phyloP scores from a whole-genome alignment of 768 basidiomycete species.

The Mrakia gelida region DNA sequence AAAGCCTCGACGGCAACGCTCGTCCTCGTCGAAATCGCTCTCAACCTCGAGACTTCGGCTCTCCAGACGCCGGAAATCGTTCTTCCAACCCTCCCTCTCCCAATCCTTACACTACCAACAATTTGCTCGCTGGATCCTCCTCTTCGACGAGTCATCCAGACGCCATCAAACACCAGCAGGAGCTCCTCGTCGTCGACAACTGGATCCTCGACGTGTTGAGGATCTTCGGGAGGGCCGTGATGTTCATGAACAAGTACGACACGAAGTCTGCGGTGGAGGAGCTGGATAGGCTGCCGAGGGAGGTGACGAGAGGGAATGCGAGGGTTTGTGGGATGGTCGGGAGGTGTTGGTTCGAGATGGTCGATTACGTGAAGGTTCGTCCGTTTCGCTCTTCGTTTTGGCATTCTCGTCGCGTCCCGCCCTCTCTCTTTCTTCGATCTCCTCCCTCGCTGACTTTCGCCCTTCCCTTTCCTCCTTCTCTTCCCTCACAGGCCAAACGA shows the following conservation, averaged over 20 bases:
- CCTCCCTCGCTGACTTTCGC: background rate
- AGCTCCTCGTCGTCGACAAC: constrained; percentile 69
- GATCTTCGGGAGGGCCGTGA: constrained; percentile 73
- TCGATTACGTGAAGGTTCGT: constrained; percentile 81
- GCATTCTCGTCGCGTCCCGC: background rate
- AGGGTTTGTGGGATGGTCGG: constrained; percentile 79
- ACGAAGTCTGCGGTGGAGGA: constrained; percentile 68
- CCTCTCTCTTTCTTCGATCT: background rate
- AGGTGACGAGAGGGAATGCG: constrained; percentile 64
- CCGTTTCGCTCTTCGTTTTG: no score
- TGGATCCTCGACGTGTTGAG: constrained; percentile 77
- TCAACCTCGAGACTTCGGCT: constrained; percentile 8
- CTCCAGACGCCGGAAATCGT: background rate
- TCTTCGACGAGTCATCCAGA: background rate
- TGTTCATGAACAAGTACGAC: constrained; percentile 69
- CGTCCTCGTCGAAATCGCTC: background rate
- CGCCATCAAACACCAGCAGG: constrained; percentile 43
- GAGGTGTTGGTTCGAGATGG: constrained; percentile 80
- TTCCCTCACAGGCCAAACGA: constrained; percentile 65
- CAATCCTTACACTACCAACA: background rate
- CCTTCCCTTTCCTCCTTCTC: background rate
- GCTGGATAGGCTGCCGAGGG: constrained; percentile 67
- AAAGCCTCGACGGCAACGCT: background rate
- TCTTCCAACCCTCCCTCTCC: constrained; percentile 42
- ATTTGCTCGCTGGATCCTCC: background rate